Conservation (phyloP, 2,329 filamentous ascomycete genomes). For the Colletotrichum coccodes region DNA sequence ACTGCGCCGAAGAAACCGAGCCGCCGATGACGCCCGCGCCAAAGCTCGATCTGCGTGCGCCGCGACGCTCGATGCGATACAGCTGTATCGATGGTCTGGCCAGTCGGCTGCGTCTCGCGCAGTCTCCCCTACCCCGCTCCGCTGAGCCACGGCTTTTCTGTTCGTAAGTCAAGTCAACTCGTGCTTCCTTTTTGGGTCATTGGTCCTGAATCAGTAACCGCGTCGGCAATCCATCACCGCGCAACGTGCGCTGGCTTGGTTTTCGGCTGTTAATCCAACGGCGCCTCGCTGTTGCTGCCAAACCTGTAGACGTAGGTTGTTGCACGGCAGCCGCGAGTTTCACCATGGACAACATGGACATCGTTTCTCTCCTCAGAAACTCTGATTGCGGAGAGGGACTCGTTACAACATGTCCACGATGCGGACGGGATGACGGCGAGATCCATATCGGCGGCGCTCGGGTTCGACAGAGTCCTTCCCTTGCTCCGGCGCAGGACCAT, state of each 20-base stretch:
- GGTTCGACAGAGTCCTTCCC: neutral
- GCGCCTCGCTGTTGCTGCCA: slow-evolving; percentile 15
- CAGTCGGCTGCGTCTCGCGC: neutral
- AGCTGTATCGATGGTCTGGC: slow-evolving; percentile 4
- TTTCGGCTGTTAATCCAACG: slow-evolving; percentile 1
- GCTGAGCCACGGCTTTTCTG: neutral
- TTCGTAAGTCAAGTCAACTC: neutral
- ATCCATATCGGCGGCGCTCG: slow-evolving; percentile 3
- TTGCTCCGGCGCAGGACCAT: neutral
- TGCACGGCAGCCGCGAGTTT: slow-evolving; percentile 17
- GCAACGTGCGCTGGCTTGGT: neutral
- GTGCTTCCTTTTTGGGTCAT: neutral
- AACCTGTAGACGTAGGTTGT: slow-evolving; percentile 6
- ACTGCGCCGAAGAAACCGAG: neutral
- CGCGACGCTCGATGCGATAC: slow-evolving; percentile 16
- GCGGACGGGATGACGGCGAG: neutral
- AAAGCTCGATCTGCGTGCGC: slow-evolving; percentile 19
- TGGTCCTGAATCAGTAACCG: slow-evolving; percentile 12
- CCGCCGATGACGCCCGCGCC: slow-evolving; percentile 7
- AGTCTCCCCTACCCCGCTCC: neutral
- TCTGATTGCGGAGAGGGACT: neutral
- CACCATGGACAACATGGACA: slow-evolving; percentile 8
- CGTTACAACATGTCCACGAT: neutral
- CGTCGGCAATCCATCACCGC: neutral
- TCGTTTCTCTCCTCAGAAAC: neutral